Conservation (phyloP, 495 filamentous ascomycete species). For the Xylaria castorea region DNA sequence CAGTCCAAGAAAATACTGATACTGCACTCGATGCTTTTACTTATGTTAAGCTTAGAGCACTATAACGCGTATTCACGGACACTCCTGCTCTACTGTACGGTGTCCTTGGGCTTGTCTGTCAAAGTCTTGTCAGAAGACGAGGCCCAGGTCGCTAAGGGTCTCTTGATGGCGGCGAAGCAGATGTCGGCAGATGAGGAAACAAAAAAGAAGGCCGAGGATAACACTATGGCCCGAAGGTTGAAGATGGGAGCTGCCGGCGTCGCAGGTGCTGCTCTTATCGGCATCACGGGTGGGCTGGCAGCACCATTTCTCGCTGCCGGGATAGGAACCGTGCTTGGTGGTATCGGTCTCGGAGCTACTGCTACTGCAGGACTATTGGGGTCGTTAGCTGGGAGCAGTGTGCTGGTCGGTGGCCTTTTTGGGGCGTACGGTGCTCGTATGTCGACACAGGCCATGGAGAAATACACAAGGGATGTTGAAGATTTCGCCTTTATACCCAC, state of each 20-base stretch:
- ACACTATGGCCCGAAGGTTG: conserved; percentile 70
- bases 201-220: conserved; percentile 71
- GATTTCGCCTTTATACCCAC: conserved; percentile 92
- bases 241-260: conserved; percentile 79
- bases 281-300: conserved; percentile 81
- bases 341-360: conserved; percentile 75
- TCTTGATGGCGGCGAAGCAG: conserved; percentile 75
- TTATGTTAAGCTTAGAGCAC: conserved; percentile 80
- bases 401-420: conserved; percentile 85
- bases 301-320: conserved; percentile 87
- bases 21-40: conserved; percentile 69
- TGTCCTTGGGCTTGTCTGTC: conserved; percentile 70
- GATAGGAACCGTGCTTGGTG: conserved; percentile 81
- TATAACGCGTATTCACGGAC: conserved; percentile 80
- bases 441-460: conserved; percentile 76
- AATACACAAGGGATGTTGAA: conserved; percentile 84
- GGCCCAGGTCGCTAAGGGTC: conserved; percentile 72
- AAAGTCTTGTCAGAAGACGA: conserved; percentile 75
- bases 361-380: conserved; percentile 83
- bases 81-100: conserved; percentile 71
- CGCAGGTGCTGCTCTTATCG: conserved; percentile 82
- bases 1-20: conserved; percentile 54
- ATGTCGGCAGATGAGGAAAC: conserved; percentile 73
- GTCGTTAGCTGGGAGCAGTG: conserved; percentile 74
- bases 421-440: conserved; percentile 88